phyloP scores from a whole-genome alignment of 345 rosid genomes.

The Citrus sinensis region DVS_A1.0 CM039162.1:10822001-10822500 shows the following conservation, averaged over 20 bases:
- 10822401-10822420: background rate
- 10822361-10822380: background rate
- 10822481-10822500: background rate
- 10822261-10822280: slow-evolving; percentile 58
- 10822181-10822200: slow-evolving; percentile 37
- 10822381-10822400: background rate
- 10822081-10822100: background rate
- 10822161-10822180: background rate
- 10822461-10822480: background rate
- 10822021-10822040: slow-evolving; percentile 80
- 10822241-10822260: slow-evolving; percentile 70
- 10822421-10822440: background rate
- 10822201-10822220: slow-evolving; percentile 33
- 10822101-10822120: background rate
- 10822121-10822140: background rate
- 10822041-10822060: slow-evolving; percentile 42
- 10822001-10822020: slow-evolving; percentile 75
- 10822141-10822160: background rate
- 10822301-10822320: background rate
- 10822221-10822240: slow-evolving; percentile 59
- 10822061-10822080: background rate
- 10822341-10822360: background rate
- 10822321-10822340: background rate
- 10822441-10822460: background rate
- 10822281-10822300: slow-evolving; percentile 51